Base-by-base conservation (phyloP, 2,329 filamentous ascomycete genomes). In the Diplodia mutila region DNA sequence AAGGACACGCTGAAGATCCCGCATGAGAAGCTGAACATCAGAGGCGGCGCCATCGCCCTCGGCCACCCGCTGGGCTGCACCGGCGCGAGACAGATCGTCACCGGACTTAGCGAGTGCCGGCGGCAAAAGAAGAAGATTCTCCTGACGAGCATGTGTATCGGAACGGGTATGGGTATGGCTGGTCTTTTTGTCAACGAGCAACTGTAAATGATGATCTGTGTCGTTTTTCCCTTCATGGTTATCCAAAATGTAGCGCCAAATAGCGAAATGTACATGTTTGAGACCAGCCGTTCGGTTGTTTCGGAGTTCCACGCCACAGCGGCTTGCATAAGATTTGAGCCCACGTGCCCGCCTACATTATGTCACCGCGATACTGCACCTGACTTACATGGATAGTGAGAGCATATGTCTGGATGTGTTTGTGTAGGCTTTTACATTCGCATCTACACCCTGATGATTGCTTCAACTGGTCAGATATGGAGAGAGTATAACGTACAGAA, bases 51-150 rank as follows among this genome's bases (percentile, higher is more conserved):
- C 71, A 94, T 95, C 76, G 92, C 92, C 3, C 85, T 95, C 0
- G 92, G 92, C 64, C 92, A 95, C 79, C 92, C 92, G 4, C 84
- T 94, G n/a, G 92, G 91, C 34, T 86, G 88, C 71, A 95, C 92
- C 1, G 92, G 92, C 69, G 83, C 90, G 1, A 82, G 92, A 74
- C 92, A 94, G 80, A 93, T 98, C 72, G 93, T 95, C 69, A 98
- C 95, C 0, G 91, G 94, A 23, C 79, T 97, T 76, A 94, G 91
- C 75, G 94, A 97, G 85, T 89, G 90, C 74, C 86, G 92, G 75
- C 87, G 92, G 76, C 89, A 89, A 70, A 92, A 93, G 85, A 94
- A 94, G 87, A 97, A 93, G 91, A 85, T 97, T 72, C 80, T 97
- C 70, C 82, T 98, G 75, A 97, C 93, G 23, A 95, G 91, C 77